These are phyloP conservation scores for Alternaria sp. DNA, from an alignment of 2,329 filamentous ascomycete genomes.

Conservation along the genomic window DNA sequence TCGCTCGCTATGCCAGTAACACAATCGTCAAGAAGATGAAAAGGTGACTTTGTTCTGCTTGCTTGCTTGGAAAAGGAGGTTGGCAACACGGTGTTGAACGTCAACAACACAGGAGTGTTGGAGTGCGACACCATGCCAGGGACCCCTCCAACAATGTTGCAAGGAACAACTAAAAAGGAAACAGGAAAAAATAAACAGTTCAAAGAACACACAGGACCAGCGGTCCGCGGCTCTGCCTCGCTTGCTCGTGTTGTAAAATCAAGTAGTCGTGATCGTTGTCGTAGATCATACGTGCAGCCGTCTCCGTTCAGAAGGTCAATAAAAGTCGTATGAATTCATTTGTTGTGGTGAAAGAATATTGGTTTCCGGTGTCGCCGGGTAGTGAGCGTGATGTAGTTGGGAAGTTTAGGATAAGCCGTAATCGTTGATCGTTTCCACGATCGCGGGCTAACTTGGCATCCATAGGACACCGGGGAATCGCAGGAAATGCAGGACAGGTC, in stretches of 20 bases:
- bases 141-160: constrained; percentile 8
- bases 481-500: constrained; percentile 38
- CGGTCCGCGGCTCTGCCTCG: constrained; percentile 11
- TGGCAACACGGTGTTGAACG: not conserved
- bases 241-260: constrained; percentile 11
- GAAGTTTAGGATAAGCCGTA: constrained; percentile 14
- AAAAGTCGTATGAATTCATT: constrained; percentile 29
- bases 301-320: constrained; percentile 26
- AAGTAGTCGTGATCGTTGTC: constrained; percentile 24
- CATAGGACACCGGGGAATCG: constrained; percentile 47
- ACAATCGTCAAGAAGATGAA: constrained; percentile 40
- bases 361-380: constrained; percentile 23
- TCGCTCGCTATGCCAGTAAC: constrained; percentile 48
- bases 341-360: constrained; percentile 18
- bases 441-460: constrained; percentile 43
- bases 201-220: constrained; percentile 16
- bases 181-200: constrained; percentile 11
- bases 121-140: constrained; percentile 12
- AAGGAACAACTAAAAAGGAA: not conserved
- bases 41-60: constrained; percentile 11
- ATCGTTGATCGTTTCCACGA: not conserved
- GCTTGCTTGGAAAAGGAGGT: not conserved
- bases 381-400: constrained; percentile 42
- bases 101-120: constrained; percentile 13
- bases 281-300: constrained; percentile 38